A percentile compares a stretch with the other conserved stretches of the same genome.
Conservation (phyloP, 768 basidiomycete species). For the Leccinum ochraceum region DNA sequence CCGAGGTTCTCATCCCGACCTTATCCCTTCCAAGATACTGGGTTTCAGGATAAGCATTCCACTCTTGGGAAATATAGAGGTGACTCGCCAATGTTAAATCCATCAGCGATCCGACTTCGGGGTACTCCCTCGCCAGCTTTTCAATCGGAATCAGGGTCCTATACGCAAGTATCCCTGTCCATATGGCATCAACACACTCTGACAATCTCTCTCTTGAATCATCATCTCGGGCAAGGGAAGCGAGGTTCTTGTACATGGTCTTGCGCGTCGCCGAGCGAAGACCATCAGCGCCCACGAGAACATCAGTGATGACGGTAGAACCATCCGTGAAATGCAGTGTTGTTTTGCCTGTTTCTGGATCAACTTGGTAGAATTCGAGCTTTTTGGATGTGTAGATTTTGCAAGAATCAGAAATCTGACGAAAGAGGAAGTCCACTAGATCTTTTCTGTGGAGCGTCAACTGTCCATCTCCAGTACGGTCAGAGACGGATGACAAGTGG, state of each 20-base stretch:
- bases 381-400: constrained; percentile 38
- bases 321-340: constrained; percentile 40
- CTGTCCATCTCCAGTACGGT: constrained; percentile 26
- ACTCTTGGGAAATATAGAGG: neutral
- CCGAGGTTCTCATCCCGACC: constrained; percentile 4
- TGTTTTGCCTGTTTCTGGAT: constrained; percentile 26
- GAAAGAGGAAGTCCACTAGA: constrained; percentile 34
- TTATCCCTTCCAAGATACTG: constrained; percentile 30
- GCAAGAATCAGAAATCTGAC: constrained; percentile 29
- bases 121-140: constrained; percentile 33
- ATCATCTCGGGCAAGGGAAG: constrained; percentile 7
- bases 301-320: constrained; percentile 36
- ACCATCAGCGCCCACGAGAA: constrained; percentile 46
- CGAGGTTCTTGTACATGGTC: constrained; percentile 25
- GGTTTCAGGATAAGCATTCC: neutral
- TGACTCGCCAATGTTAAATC: constrained; percentile 22
- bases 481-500: neutral
- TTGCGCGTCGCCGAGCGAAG: constrained; percentile 38
- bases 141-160: constrained; percentile 37
- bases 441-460: constrained; percentile 40
- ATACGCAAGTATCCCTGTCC: constrained; percentile 43
- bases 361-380: constrained; percentile 31
- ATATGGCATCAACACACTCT: constrained; percentile 36
- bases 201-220: constrained; percentile 10
- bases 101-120: constrained; percentile 29